Percentiles rank a stretch among this genome's conserved stretches.
Evolutionary conservation across 345 rosid genomes (phyloP).

Genomic region (Brassica rapa): DNA sequence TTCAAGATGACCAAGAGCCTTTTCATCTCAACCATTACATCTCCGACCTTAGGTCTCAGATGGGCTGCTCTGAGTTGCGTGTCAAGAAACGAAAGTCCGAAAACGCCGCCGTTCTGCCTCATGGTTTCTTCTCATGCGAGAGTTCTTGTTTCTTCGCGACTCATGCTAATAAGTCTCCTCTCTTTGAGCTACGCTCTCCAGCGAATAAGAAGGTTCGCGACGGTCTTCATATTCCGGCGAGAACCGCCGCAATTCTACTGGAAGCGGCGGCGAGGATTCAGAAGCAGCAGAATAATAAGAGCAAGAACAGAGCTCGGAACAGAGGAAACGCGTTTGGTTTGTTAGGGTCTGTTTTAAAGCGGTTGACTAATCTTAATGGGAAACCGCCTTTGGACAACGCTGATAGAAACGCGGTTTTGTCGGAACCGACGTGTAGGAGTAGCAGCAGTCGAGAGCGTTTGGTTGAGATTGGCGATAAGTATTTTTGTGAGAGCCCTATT

Average conservation of each 20-base stretch:
- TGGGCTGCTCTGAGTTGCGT: constrained; percentile 45
- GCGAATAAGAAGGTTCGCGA: constrained; percentile 37
- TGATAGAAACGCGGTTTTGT: constrained; percentile 28
- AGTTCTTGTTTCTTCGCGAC: constrained; percentile 64
- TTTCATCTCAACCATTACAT: constrained; percentile 72
- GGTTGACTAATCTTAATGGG: constrained; percentile 45
- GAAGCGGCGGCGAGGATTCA: constrained; percentile 85
- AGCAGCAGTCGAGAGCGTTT: constrained; percentile 28
- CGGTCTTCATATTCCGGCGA: constrained; percentile 29
- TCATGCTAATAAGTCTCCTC: constrained; percentile 57
- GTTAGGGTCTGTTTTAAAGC: constrained; percentile 61
- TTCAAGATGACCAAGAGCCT: constrained; percentile 89
- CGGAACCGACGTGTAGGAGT: constrained; percentile 24
- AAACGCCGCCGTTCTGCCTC: constrained; percentile 21
- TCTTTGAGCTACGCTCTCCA: constrained; percentile 60
- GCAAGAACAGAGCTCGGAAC: constrained; percentile 37
- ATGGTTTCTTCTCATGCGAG: constrained; percentile 51
- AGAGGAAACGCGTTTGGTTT: constrained; percentile 45
- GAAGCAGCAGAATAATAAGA: constrained; percentile 42
- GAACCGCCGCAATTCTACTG: constrained; percentile 49
- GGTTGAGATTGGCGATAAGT: constrained; percentile 34
- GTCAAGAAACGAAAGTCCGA: constrained; percentile 55
- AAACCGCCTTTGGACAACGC: constrained; percentile 37
- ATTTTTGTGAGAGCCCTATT: constrained; percentile 68
- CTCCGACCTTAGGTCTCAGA: constrained; percentile 53